Evolutionary conservation across 257 asterid genomes (phyloP), one percentile per base, ranked within the genome.

Genomic region (Echites panduratus): DNA sequence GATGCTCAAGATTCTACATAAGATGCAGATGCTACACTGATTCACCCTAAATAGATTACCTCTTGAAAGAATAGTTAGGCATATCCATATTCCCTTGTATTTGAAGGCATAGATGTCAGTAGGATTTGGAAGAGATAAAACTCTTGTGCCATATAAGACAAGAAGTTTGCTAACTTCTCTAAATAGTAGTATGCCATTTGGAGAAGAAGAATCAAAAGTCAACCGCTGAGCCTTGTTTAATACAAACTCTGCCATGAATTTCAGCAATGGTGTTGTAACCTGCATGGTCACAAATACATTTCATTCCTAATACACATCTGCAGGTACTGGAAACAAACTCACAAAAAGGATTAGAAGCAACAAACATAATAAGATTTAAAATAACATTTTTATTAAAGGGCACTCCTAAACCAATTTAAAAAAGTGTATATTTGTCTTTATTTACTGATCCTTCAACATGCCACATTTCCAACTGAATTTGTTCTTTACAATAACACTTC

Each of bases 71-170:
- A 90, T 86, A 27, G 92, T 90, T 72, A 95, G 84, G 45, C 88
- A 85, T 80, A 95, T 92, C 98, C 99, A 95, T 70, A 95, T 89
- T 77, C 99, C 99, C 85, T 95, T 95, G 88, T 95, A 95, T 84
- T 85, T 95, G 90, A 75, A 89, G 78, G 86, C 95, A 86, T 95
- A 95, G 52, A 91, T 84, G 83, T 95, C 99, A 47, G 91, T 73
- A 65, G 85, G 85, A 80, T 72, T 94, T 76, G 97, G 95, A 84
- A 90, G 85, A 43, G 96, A 77, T 44, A 95, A 75, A 81, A 95
- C 80, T 83, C 96, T 84, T 76, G 98, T 84, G 73, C 99, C 99
- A 80, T 89, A 94, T 61, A 90, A 90, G 70, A 92, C 96, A 73
- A 95, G 92, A 72, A 95, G 78, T 82, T 95, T 95, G 89, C 99